These are phyloP conservation scores for Fusarium vanettenii DNA, from an alignment of 2,329 filamentous ascomycete species.

Conservation along the genomic window DNA sequence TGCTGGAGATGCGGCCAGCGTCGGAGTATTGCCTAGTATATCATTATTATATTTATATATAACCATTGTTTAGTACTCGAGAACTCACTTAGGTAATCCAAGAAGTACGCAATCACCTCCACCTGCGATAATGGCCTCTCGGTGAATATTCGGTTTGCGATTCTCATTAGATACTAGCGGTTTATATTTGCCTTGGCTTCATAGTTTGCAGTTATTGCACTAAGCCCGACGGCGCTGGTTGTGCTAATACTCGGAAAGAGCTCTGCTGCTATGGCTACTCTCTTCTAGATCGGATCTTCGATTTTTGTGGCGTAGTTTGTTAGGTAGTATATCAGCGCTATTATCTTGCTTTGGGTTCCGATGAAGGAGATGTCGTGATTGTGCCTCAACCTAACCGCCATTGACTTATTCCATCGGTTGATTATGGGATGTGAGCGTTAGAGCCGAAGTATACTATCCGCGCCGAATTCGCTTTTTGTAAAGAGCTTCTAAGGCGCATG, in stretches of 20 bases:
- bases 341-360: constrained; percentile 3
- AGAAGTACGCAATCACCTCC: not conserved
- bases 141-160: constrained; percentile 2
- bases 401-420: constrained; percentile 2
- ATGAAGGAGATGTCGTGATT: constrained; percentile 17
- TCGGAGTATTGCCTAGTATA: constrained; percentile 5
- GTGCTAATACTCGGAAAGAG: not conserved
- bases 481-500: constrained; percentile 5
- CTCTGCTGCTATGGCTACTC: not conserved
- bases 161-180: not conserved
- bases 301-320: constrained; percentile 11
- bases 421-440: not conserved
- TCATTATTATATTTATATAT: constrained; percentile 7
- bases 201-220: not conserved
- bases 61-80: not conserved
- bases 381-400: not conserved
- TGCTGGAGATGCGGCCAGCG: not conserved
- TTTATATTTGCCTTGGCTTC: constrained; percentile 2
- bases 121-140: not conserved
- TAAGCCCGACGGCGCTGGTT: not conserved
- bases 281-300: constrained; percentile 10
- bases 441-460: not conserved
- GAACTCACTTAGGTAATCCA: not conserved
- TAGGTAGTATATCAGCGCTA: constrained; percentile 7
- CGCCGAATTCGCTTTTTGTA: not conserved